Conservation (phyloP, 345 rosid species). For the Citrus inodora region DNA sequence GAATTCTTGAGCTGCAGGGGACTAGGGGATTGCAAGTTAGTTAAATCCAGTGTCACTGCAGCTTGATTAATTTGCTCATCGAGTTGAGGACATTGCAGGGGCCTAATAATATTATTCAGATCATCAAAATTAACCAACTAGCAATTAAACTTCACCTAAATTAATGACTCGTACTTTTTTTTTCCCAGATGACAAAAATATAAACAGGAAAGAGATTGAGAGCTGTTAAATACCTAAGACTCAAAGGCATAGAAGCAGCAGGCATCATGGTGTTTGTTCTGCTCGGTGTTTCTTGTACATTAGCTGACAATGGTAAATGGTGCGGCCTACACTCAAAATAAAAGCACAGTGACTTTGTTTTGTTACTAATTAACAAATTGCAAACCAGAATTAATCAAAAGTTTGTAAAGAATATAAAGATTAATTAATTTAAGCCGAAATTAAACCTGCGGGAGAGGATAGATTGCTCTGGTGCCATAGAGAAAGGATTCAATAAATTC, state of each 20-base stretch:
- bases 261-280: neutral
- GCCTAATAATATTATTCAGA: neutral
- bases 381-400: neutral
- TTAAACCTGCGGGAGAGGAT: neutral
- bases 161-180: too few species aligned
- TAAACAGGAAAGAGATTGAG: neutral
- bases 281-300: neutral
- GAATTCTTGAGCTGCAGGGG: neutral
- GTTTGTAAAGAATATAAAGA: neutral
- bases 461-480: neutral
- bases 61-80: neutral
- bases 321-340: neutral
- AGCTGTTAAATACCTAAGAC: constrained; percentile 4
- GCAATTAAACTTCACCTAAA: too few species aligned
- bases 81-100: neutral
- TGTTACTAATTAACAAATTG: too few species aligned
- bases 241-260: neutral
- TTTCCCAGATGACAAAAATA: too few species aligned
- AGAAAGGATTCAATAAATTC: neutral
- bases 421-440: neutral
- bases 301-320: neutral
- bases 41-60: neutral
- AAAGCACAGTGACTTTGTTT: neutral
- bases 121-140: neutral
- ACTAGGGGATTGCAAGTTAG: neutral